Evolutionary conservation across 441 rosid species (phyloP).

Genomic region (Gossypium lobatum): DNA sequence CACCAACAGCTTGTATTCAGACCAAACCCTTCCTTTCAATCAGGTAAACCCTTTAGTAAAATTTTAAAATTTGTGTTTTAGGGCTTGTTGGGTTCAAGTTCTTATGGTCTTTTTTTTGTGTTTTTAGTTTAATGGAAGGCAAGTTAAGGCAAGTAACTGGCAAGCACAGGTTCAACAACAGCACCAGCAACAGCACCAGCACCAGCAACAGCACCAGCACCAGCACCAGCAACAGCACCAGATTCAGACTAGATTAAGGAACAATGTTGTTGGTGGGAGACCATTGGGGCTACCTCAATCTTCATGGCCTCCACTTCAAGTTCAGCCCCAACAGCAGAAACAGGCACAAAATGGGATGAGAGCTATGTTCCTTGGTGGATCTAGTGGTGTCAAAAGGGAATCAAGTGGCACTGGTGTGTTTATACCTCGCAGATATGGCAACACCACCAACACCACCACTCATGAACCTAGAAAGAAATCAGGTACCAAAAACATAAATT

Average conservation of each 20-base stretch:
- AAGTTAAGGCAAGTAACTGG: conserved; percentile 16
- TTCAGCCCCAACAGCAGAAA: conserved; percentile 16
- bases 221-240: conserved; percentile 25
- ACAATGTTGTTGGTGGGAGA: conserved; percentile 24
- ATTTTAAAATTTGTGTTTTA: not conserved
- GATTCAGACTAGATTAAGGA: conserved; percentile 25
- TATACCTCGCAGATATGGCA: conserved; percentile 53
- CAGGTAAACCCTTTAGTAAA: conserved; percentile 12
- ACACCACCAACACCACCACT: conserved; percentile 13
- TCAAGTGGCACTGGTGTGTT: conserved; percentile 84
- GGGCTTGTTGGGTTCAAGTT: not conserved
- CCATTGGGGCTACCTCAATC: conserved; percentile 23
- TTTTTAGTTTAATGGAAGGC: conserved; percentile 24
- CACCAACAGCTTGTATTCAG: conserved; percentile 29
- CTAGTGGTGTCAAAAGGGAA: conserved; percentile 38
- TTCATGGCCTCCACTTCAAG: conserved; percentile 37
- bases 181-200: conserved; percentile 22
- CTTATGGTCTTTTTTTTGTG: not conserved
- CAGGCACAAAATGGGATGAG: conserved; percentile 27
- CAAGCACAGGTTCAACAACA: conserved; percentile 14
- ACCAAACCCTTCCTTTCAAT: conserved; percentile 13
- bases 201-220: conserved; percentile 19
- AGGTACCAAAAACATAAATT: conserved; percentile 23
- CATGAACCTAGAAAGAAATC: conserved; percentile 45
- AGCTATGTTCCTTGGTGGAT: conserved; percentile 36